Base-by-base conservation (phyloP, 495 filamentous ascomycete species). In the Penicillium longicatenatum region DNA sequence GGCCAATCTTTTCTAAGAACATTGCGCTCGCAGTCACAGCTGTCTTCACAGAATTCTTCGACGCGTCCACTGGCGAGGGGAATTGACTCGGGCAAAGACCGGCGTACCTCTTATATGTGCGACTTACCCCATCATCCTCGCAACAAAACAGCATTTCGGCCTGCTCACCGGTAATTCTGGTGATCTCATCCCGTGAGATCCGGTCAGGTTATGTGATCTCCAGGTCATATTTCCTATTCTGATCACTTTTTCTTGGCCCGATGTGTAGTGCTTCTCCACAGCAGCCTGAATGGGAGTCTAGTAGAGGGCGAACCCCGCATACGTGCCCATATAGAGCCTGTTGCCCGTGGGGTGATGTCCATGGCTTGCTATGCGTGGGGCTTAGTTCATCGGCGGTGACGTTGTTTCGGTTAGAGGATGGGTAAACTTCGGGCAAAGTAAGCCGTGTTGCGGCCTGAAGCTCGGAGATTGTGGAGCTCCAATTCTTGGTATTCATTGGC, bases 381-480 rank as follows among this genome's bases (percentile, higher is more conserved):
- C 16, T 39, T n/a, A 39, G 31, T 35, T 9, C 31, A 35, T 11
- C 12, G 31, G 10, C 8, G 37, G 37, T 39, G 37, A 39, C 37
- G 37, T 39, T 39, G 4, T n/a, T 39, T 17, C 37, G 37, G 16
- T 12, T 39, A 6, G 14, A 29, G 6, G 9, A n/a, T 49, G 53
- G 53, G 53, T 55, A 55, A 55, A 55, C 53, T 29, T 55, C 53
- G 53, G 53, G 30, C 6, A 7, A 35, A 35, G 16, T n/a, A 39
- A 39, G 37, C 37, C 37, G 14, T 39, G 37, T 39, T 39, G 14
- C 16, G 26, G 26, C 26, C 26, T 26, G 26, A 26, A 26, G 26
- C 26, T 26, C 26, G 4, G 26, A 26, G 26, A 4, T 6, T 26
- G 26, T 4, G 26, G 26, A 26, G 26, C 4, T 26, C 3, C n/a